Evolutionary conservation across 768 basidiomycete genomes (phyloP).

Genomic region (Chlorophyllum brunneum): DNA sequence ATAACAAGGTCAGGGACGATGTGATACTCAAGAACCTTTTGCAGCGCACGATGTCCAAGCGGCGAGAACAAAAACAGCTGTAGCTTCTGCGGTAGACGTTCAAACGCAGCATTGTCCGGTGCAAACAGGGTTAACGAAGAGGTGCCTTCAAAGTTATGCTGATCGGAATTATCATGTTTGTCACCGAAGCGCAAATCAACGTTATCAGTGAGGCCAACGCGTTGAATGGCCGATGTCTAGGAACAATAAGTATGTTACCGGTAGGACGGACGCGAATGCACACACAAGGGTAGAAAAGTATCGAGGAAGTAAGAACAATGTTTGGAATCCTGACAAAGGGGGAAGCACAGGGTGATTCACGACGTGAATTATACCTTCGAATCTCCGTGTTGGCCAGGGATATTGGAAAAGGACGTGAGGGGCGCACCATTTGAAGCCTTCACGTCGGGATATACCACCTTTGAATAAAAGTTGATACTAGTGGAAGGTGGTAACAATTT

Average conservation of each 20-base stretch:
- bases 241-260: not conserved
- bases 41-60: slow-evolving; percentile 45
- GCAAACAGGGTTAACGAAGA: slow-evolving; percentile 51
- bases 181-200: slow-evolving; percentile 42
- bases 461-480: slow-evolving; percentile 47
- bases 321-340: slow-evolving; percentile 47
- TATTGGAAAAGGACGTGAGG: not conserved
- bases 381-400: not conserved
- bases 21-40: slow-evolving; percentile 57
- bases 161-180: slow-evolving; percentile 29
- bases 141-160: slow-evolving; percentile 39
- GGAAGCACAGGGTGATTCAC: slow-evolving; percentile 53
- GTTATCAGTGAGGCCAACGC: slow-evolving; percentile 38
- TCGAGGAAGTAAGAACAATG: slow-evolving; percentile 37
- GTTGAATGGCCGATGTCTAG: slow-evolving; percentile 57
- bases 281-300: slow-evolving; percentile 48
- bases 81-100: slow-evolving; percentile 45
- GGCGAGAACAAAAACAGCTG: slow-evolving; percentile 57
- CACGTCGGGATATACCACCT: slow-evolving; percentile 36
- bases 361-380: slow-evolving; percentile 46
- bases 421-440: slow-evolving; percentile 48
- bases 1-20: slow-evolving; percentile 45
- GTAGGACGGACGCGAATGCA: not conserved
- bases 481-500: slow-evolving; percentile 29
- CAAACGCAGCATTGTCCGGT: slow-evolving; percentile 47